These are phyloP conservation scores for Sporothrix variecibatus DNA, from an alignment of 2,329 filamentous ascomycete genomes.

Conservation along the genomic window DNA sequence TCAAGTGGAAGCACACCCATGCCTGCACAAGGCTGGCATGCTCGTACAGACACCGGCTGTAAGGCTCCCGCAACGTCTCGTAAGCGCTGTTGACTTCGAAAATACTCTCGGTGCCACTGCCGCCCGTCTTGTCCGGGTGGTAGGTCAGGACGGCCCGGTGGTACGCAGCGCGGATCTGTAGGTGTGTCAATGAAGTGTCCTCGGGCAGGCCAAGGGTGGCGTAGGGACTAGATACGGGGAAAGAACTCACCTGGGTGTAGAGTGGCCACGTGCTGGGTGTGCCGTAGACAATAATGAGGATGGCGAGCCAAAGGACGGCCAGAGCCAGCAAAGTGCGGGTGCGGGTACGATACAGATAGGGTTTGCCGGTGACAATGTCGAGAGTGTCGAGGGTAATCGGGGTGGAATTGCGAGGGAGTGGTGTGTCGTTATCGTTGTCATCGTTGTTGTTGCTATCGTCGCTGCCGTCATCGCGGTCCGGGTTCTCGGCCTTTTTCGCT, in stretches of 20 bases:
- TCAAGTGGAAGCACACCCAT: not conserved
- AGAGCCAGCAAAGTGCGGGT: not conserved
- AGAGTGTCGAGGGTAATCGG: not conserved
- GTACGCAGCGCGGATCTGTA: not conserved
- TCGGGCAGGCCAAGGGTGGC: not conserved
- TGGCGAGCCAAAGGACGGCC: not conserved
- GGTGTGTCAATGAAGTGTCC: not conserved
- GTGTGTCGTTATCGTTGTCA: not conserved
- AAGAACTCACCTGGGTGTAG: not conserved
- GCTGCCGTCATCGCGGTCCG: not conserved
- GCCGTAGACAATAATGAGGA: slow-evolving; percentile 10
- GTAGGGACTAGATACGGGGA: not conserved
- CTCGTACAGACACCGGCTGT: not conserved
- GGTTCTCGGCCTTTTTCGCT: too few relatives aligned
- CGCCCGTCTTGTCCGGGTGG: slow-evolving; percentile 21
- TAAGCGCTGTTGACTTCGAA: not conserved
- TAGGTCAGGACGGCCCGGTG: not conserved
- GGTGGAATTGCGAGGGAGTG: not conserved
- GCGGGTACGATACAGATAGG: not conserved
- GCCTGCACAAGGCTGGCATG: not conserved
- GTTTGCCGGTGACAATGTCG: not conserved
- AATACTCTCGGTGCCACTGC: not conserved
- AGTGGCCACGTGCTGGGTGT: not conserved
- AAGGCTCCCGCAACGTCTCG: not conserved
- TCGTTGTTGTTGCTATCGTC: not conserved